Percentiles rank a stretch among this genome's conserved stretches.
Evolutionary conservation across 306 rosid species (phyloP).

Genomic region (Gleditsia sinensis): DNA sequence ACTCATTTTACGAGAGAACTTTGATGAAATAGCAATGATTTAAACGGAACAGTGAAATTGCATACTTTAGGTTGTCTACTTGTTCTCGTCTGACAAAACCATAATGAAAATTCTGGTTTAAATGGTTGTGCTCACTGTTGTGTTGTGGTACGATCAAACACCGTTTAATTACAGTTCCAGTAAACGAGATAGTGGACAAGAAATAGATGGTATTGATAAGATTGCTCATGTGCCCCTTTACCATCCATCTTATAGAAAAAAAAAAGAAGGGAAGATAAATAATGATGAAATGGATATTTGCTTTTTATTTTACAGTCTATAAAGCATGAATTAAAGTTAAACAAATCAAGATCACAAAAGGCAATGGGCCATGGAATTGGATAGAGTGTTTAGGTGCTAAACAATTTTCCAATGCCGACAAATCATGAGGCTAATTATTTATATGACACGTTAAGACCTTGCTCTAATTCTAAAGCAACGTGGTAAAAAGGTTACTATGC

Average conservation of each 20-base stretch:
- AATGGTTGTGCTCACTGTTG: neutral
- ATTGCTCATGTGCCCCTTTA: no score
- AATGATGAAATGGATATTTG: no score
- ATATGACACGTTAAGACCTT: neutral
- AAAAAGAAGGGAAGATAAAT: no score
- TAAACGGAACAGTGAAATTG: conserved; percentile 44
- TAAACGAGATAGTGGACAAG: neutral
- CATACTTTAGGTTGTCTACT: conserved; percentile 46
- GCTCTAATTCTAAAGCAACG: neutral
- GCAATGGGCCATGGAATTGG: no score
- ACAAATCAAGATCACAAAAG: no score
- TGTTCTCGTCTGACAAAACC: conserved; percentile 24
- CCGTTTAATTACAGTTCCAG: neutral
- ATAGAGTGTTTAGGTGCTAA: no score
- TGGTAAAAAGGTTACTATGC: neutral
- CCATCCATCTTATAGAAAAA: no score
- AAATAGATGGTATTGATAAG: neutral
- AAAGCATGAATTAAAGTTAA: no score
- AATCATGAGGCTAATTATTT: neutral
- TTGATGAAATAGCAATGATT: conserved; percentile 27
- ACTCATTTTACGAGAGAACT: conserved; percentile 18
- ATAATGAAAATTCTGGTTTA: neutral
- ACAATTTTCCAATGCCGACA: neutral
- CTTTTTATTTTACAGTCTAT: no score
- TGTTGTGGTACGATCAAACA: neutral